These are phyloP conservation scores for Hypoxylon fragiforme DNA, from an alignment of 495 filamentous ascomycete genomes.

Conservation along the genomic window DNA sequence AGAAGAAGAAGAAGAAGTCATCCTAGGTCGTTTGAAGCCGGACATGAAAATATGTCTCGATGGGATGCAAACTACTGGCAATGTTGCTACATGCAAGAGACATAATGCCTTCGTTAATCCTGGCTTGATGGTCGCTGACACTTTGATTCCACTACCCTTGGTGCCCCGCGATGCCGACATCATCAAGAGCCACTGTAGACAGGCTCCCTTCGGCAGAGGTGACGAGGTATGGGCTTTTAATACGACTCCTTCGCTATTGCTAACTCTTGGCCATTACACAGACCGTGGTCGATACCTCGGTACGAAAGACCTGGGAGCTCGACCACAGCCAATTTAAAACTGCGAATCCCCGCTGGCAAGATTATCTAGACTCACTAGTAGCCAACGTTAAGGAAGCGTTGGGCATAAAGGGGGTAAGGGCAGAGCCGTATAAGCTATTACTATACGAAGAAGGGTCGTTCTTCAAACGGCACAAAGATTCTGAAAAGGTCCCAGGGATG, in stretches of 20 bases:
- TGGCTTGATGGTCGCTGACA: constrained; percentile 43
- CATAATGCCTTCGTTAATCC: constrained; percentile 36
- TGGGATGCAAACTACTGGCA: constrained; percentile 3
- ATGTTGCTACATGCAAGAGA: constrained; percentile 13
- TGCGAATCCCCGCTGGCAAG: constrained; percentile 52
- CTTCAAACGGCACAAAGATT: constrained; percentile 56
- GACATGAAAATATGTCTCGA: constrained; percentile 1
- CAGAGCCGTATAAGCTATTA: constrained; percentile 53
- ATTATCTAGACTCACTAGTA: constrained; percentile 50
- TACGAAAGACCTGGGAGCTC: constrained; percentile 57
- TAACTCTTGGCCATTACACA: constrained; percentile 24
- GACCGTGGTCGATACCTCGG: constrained; percentile 49
- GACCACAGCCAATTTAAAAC: constrained; percentile 45
- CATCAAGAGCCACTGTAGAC: constrained; percentile 40
- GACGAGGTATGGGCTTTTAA: constrained; percentile 13
- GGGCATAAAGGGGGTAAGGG: constrained; percentile 55
- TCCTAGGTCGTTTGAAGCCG: not conserved
- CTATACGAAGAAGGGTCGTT: constrained; percentile 58
- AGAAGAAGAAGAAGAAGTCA: not conserved
- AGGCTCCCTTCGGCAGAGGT: constrained; percentile 52
- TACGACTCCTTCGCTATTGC: not conserved
- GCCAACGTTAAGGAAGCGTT: constrained; percentile 49
- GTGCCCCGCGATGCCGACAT: constrained; percentile 41
- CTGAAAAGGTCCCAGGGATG: constrained; percentile 56
- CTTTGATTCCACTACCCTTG: constrained; percentile 48